Base-by-base conservation (phyloP, 208 protist genomes). In the Sergeia podlipaevii region DNA sequence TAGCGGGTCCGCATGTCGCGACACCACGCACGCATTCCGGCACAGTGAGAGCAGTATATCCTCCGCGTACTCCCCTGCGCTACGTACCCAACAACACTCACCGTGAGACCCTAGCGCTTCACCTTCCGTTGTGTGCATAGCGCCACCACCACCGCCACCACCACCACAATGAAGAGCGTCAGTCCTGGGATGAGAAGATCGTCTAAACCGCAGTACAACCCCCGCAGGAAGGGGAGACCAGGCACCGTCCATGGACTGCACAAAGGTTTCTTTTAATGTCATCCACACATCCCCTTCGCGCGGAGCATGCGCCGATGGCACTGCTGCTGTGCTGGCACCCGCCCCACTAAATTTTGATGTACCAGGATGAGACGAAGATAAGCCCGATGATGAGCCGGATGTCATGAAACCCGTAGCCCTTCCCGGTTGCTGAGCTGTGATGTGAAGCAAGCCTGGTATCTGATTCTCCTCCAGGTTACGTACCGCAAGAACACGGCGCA, bases 11-110 rank as follows among this genome's bases (percentile, higher is more conserved):
- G 79, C 75, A 6, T 49, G 47, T 6, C 79, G 79, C 7, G 72
- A 65, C 6, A 26, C 51, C 42, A 61, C 57, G 38, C 75, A 83
- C 2, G 64, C 75, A 20, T 67, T 55, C 23, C 79, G 74, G 57
- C 74, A 86, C 10, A 86, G 59, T 5, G 73, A 65, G 4, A 86
- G 62, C 7, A 82, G 47, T 5, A 86, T 56, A 29, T 86, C 78
- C 36, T 86, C 78, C 4, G 70, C 70, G 43, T 69, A 78, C 60
- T 80, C 74, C 36, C 62, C 46, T 2, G 55, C 23, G 3, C 41
- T 23, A 15, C 45, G 30, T 26, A 62, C 41, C 55, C 55, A 62
- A 13, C 47, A 27, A 54, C 51, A 38, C n/a, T 43, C 55, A 3
- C 26, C 13, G 26, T 54, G 30, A 2, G n/a, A n/a, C 34, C n/a